Conservation (phyloP, 768 basidiomycete genomes). For the Chiua virens region DNA sequence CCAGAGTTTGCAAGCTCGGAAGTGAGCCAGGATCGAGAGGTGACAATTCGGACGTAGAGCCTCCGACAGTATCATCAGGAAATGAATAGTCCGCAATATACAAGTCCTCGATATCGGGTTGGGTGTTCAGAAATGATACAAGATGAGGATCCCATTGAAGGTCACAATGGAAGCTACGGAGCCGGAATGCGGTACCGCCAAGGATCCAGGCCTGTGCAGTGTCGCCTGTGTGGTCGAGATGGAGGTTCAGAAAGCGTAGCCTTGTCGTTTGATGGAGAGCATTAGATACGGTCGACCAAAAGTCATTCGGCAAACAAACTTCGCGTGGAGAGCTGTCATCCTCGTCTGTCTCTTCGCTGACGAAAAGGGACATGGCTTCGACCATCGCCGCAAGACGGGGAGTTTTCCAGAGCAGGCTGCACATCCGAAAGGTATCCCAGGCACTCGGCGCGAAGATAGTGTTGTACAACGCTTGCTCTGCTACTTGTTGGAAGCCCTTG, state of each 20-base stretch:
- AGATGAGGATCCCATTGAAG: constrained; percentile 62
- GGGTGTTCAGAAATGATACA: constrained; percentile 33
- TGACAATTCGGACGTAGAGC: constrained; percentile 17
- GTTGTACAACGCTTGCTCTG: constrained; percentile 61
- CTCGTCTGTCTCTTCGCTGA: constrained; percentile 25
- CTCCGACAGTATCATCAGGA: constrained; percentile 7
- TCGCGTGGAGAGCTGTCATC: not conserved
- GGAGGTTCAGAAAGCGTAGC: constrained; percentile 54
- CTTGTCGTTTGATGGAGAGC: constrained; percentile 48
- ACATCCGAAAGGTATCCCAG: constrained; percentile 42
- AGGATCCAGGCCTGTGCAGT: constrained; percentile 39
- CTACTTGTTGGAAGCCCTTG: constrained; percentile 50
- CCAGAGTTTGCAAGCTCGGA: constrained; percentile 51
- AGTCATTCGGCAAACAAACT: constrained; percentile 33
- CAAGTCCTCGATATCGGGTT: constrained; percentile 25
- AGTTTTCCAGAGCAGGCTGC: constrained; percentile 44
- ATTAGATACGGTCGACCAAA: constrained; percentile 51
- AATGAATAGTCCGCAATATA: constrained; percentile 37
- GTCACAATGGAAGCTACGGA: constrained; percentile 67
- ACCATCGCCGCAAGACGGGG: constrained; percentile 53
- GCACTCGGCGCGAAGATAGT: constrained; percentile 49
- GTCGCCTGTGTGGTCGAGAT: constrained; percentile 31
- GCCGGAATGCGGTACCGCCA: constrained; percentile 46
- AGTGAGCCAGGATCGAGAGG: constrained; percentile 36
- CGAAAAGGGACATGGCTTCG: constrained; percentile 51